Conservation (phyloP, 305 asterid genomes). For the Solanum chacoense region DNA sequence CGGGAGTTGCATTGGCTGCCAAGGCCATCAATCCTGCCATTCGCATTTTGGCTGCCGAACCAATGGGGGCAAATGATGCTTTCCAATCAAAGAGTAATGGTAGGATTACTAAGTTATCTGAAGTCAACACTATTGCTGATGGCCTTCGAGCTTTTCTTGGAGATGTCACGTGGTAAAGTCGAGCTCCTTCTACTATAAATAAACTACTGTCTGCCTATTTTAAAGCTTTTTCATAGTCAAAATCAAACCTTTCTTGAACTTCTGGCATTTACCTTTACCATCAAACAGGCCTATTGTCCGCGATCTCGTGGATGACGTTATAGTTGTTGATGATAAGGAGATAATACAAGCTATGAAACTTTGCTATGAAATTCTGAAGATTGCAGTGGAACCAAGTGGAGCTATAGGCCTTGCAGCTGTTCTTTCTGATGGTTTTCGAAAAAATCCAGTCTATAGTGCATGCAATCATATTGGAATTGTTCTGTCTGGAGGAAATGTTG, state of each 20-base stretch:
- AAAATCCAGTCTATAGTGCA: conserved; percentile 37
- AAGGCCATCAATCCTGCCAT: conserved; percentile 66
- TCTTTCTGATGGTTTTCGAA: conserved; percentile 44
- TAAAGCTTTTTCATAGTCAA: neutral
- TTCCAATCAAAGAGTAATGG: conserved; percentile 28
- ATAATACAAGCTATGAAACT: conserved; percentile 63
- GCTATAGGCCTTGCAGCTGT: conserved; percentile 91
- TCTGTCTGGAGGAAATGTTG: conserved; percentile 84
- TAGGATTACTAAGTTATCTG: conserved; percentile 41
- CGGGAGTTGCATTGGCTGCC: conserved; percentile 85
- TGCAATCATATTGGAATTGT: conserved; percentile 52
- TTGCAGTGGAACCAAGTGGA: conserved; percentile 89
- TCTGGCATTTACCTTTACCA: neutral
- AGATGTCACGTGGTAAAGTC: conserved; percentile 63
- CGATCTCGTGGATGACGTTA: conserved; percentile 72
- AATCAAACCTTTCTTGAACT: neutral
- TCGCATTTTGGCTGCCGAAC: conserved; percentile 72
- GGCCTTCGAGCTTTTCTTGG: conserved; percentile 92
- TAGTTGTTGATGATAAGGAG: conserved; percentile 62
- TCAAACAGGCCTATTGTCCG: neutral
- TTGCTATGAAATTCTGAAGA: conserved; percentile 71
- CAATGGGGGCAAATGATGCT: conserved; percentile 33
- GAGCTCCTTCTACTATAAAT: neutral
- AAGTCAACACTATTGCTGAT: conserved; percentile 74
- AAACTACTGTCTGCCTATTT: neutral